These are phyloP conservation scores for Purpureocillium lavendulum DNA, from an alignment of 2,329 filamentous ascomycete species.

Conservation along the genomic window DNA sequence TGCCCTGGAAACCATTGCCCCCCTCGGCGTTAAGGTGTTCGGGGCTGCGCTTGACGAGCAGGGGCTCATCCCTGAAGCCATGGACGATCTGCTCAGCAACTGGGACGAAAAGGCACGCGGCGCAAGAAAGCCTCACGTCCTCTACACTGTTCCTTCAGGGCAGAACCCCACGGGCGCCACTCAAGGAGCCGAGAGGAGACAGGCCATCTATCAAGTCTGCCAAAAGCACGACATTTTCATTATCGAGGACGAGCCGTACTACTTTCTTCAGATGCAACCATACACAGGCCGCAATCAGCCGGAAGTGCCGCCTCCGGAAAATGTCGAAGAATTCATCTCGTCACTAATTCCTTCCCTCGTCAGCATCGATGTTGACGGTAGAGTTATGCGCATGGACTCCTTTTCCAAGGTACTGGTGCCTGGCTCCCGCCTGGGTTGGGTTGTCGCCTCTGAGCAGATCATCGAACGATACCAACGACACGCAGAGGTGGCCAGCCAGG, in stretches of 20 bases:
- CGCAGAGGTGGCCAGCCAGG: constrained; percentile 77
- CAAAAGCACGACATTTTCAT: constrained; percentile 82
- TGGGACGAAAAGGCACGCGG: constrained; percentile 40
- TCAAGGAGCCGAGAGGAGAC: constrained; percentile 57
- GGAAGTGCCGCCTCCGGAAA: constrained; percentile 46
- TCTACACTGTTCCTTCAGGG: constrained; percentile 62
- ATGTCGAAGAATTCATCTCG: constrained; percentile 64
- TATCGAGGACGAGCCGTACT: constrained; percentile 90
- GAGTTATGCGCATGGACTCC: constrained; percentile 84
- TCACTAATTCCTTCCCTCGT: constrained; percentile 57
- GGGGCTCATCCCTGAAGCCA: constrained; percentile 40
- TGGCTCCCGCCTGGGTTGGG: constrained; percentile 76
- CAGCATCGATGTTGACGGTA: constrained; percentile 75
- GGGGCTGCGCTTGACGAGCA: constrained; percentile 45
- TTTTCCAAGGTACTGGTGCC: constrained; percentile 89
- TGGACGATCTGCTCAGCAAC: constrained; percentile 40
- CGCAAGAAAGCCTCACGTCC: constrained; percentile 41
- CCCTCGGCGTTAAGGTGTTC: constrained; percentile 42
- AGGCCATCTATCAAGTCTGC: constrained; percentile 67
- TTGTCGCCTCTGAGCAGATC: constrained; percentile 79
- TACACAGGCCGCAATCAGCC: constrained; percentile 50
- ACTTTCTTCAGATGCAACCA: constrained; percentile 82
- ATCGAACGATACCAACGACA: constrained; percentile 76
- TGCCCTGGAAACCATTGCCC: constrained; percentile 48
- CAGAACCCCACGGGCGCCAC: constrained; percentile 90